Evolutionary conservation across 2,329 filamentous ascomycete genomes (phyloP).

Genomic region (Cladosporium sp.): DNA sequence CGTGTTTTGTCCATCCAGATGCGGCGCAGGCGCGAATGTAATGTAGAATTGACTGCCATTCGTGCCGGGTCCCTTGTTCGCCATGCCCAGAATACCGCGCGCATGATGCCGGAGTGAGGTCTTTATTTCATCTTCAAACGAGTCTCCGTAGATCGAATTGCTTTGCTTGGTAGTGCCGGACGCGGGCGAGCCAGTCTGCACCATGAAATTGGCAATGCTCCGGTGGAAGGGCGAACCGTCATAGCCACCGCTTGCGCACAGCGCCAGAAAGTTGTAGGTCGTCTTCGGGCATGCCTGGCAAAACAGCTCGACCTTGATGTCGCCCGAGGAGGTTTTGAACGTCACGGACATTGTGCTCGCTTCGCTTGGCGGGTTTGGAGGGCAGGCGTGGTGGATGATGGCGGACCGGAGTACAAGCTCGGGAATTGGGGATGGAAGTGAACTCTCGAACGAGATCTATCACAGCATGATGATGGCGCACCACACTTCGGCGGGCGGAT

Average conservation of each 20-base stretch:
- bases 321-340: constrained; percentile 82
- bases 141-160: constrained; percentile 66
- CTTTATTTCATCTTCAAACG: constrained; percentile 78
- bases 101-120: constrained; percentile 79
- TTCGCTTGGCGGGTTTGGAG: background rate
- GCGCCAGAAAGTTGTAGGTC: constrained; percentile 82
- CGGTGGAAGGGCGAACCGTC: constrained; percentile 73
- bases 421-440: constrained; percentile 9
- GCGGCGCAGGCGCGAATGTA: constrained; percentile 70
- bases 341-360: constrained; percentile 44
- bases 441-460: background rate
- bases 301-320: constrained; percentile 94
- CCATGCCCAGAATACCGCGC: constrained; percentile 90
- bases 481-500: background rate
- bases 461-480: constrained; percentile 5
- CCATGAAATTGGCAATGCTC: constrained; percentile 76
- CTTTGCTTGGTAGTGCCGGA: constrained; percentile 38
- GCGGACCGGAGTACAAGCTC: constrained; percentile 1
- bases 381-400: background rate
- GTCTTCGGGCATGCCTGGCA: constrained; percentile 94
- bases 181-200: constrained; percentile 63
- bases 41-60: constrained; percentile 91
- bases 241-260: constrained; percentile 78
- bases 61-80: constrained; percentile 87
- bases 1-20: constrained; percentile 80